phyloP scores from a whole-genome alignment of 225 moss, liverwort and hornwort genomes.

The Pleurozium schreberi region DNA sequence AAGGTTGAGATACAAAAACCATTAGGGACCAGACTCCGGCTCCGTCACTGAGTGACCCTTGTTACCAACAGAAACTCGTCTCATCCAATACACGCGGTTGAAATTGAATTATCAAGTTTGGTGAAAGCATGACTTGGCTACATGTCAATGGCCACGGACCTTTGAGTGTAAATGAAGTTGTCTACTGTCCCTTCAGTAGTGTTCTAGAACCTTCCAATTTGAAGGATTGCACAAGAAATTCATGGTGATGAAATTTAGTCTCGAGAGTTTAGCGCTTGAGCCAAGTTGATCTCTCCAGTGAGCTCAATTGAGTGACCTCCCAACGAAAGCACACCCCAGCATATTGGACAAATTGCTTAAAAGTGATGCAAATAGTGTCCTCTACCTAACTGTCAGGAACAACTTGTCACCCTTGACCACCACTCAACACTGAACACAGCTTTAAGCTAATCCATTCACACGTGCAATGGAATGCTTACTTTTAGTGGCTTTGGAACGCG shows the following conservation, averaged over 20 bases:
- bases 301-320: neutral
- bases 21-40: neutral
- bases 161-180: neutral
- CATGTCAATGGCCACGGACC: neutral
- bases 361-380: neutral
- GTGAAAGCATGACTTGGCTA: neutral
- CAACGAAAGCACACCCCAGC: neutral
- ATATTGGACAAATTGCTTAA: neutral
- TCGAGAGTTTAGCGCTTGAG: neutral
- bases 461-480: constrained; percentile 8
- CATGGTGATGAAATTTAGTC: neutral
- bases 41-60: neutral
- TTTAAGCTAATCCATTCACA: neutral
- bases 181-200: neutral
- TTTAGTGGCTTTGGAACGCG: constrained; percentile 84
- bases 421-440: neutral
- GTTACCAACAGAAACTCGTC: neutral
- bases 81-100: neutral
- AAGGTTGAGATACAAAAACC: neutral
- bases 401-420: neutral
- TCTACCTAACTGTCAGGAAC: neutral
- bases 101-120: neutral
- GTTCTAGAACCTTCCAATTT: neutral
- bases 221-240: neutral
- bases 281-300: neutral